A percentile compares a stretch with the other conserved stretches of the same genome.
phyloP scores from a whole-genome alignment of 2,329 filamentous ascomycete genomes.

The Epichloe baconii region DNA sequence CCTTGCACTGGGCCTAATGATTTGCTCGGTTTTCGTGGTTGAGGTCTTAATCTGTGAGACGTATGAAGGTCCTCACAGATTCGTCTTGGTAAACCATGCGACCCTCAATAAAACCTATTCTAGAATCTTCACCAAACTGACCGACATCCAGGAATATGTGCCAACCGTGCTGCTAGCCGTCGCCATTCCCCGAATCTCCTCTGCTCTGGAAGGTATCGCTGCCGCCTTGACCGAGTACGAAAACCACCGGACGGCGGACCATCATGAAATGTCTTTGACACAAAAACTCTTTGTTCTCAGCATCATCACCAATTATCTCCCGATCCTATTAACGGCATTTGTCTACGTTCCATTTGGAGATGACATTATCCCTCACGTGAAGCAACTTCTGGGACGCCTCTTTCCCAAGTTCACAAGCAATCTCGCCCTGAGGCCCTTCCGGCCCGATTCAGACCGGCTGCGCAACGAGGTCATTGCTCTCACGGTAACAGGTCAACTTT shows the following conservation, averaged over 20 bases:
- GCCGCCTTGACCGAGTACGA: conserved; percentile 54
- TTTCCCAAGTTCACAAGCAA: conserved; percentile 28
- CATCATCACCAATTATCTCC: conserved; percentile 70
- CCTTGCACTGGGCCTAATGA: conserved; percentile 48
- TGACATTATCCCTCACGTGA: conserved; percentile 53
- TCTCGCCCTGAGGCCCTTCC: conserved; percentile 43
- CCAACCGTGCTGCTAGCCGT: conserved; percentile 59
- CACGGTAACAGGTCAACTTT: conserved; percentile 58
- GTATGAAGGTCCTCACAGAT: conserved; percentile 57
- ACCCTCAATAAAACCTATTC: background rate
- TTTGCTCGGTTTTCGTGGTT: conserved; percentile 56
- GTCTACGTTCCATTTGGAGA: conserved; percentile 66
- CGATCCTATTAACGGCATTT: conserved; percentile 64
- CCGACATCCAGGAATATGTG: conserved; percentile 44
- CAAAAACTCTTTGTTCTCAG: conserved; percentile 66
- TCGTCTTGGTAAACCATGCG: conserved; percentile 38
- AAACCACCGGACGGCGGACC: conserved; percentile 60
- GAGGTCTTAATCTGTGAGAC: conserved; percentile 66
- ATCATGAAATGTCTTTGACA: conserved; percentile 55
- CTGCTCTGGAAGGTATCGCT: conserved; percentile 49
- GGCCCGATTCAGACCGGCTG: conserved; percentile 51
- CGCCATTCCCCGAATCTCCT: conserved; percentile 50
- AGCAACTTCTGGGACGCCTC: conserved; percentile 43
- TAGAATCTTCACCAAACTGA: too few species aligned
- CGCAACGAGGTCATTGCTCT: conserved; percentile 65